phyloP scores from a whole-genome alignment of 257 asterid genomes.

The Solanum appendiculatum region DNA sequence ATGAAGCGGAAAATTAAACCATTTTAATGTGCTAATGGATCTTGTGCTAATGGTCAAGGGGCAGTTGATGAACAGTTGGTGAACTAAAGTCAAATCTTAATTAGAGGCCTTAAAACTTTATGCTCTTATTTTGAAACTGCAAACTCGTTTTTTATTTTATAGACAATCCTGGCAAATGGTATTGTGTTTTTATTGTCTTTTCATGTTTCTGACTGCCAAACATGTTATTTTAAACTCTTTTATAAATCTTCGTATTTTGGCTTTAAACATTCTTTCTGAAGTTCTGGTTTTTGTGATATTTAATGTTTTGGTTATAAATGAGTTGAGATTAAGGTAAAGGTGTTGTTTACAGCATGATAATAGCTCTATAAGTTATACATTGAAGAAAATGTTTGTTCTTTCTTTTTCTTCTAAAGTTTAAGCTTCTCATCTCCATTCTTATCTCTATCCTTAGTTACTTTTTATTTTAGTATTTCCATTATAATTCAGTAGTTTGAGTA shows the following conservation, averaged over 20 bases:
- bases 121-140: not conserved
- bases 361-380: too few relatives aligned
- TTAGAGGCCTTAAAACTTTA: too few relatives aligned
- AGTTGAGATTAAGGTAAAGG: too few relatives aligned
- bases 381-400: too few relatives aligned
- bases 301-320: too few relatives aligned
- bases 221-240: not conserved
- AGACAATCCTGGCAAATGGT: not conserved
- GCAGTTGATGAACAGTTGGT: not conserved
- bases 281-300: not conserved
- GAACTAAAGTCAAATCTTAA: not conserved
- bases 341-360: too few relatives aligned
- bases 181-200: not conserved
- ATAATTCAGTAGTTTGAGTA: too few relatives aligned
- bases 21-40: conserved; percentile 10
- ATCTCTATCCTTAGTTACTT: too few relatives aligned
- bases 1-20: conserved; percentile 23
- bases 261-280: not conserved
- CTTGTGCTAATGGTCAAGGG: not conserved
- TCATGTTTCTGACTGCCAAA: not conserved
- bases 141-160: not conserved
- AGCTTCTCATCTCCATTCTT: too few relatives aligned
- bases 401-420: too few relatives aligned
- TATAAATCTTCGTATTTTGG: not conserved
- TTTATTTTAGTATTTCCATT: too few relatives aligned